These are phyloP conservation scores for Linum trigynum DNA, from an alignment of 345 rosid genomes.

Conservation along the genomic window DNA sequence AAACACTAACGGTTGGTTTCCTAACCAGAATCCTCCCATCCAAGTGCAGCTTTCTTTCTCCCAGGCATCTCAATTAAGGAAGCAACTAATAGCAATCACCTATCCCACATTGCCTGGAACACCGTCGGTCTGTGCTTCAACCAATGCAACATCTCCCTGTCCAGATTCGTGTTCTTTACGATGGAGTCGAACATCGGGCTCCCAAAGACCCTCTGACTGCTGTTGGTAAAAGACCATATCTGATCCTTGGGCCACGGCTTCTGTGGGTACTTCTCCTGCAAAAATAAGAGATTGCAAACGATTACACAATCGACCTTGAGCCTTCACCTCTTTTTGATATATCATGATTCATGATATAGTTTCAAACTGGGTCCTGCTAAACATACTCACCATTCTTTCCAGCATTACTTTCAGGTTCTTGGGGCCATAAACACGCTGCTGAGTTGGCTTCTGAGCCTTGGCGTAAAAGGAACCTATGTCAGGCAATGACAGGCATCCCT, in stretches of 20 bases:
- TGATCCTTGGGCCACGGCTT: constrained; percentile 91
- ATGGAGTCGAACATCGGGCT: constrained; percentile 92
- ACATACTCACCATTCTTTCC: constrained; percentile 65
- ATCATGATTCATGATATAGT: too few relatives aligned
- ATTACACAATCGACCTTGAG: too few relatives aligned
- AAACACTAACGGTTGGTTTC: background rate
- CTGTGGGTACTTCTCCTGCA: constrained; percentile 80
- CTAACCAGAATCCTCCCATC: background rate
- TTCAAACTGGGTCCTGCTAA: too few relatives aligned
- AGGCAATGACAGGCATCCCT: constrained; percentile 91
- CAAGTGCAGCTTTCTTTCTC: background rate
- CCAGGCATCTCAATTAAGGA: constrained; percentile 13
- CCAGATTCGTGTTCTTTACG: constrained; percentile 40
- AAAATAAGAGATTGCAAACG: background rate
- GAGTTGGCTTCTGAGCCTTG: constrained; percentile 69
- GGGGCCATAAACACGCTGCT: constrained; percentile 79
- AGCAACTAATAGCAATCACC: constrained; percentile 16
- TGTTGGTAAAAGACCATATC: constrained; percentile 72
- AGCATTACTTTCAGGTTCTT: constrained; percentile 59
- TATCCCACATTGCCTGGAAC: constrained; percentile 75
- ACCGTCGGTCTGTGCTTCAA: constrained; percentile 63
- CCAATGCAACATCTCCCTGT: constrained; percentile 89
- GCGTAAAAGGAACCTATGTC: constrained; percentile 81
- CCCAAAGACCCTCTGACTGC: constrained; percentile 45
- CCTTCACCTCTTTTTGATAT: too few relatives aligned